These are phyloP conservation scores for Aspergillus caelatus DNA, from an alignment of 2,329 filamentous ascomycete genomes.

Conservation along the genomic window DNA sequence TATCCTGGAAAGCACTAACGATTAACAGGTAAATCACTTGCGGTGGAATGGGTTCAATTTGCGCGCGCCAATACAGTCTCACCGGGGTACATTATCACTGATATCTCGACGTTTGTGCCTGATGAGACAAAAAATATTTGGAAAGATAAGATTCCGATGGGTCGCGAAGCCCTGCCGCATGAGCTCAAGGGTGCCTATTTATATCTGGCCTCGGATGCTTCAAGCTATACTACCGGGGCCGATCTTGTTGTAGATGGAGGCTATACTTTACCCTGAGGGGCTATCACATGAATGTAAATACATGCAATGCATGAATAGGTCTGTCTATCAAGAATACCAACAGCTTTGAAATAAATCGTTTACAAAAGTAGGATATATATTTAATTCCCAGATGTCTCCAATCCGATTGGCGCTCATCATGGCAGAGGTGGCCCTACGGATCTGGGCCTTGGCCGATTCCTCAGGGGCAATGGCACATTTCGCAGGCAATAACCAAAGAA, in stretches of 20 bases:
- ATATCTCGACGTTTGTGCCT: conserved; percentile 33
- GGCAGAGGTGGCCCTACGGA: too few relatives aligned
- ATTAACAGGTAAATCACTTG: conserved; percentile 49
- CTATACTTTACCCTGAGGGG: conserved; percentile 42
- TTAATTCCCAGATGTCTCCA: too few relatives aligned
- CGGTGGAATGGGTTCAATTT: conserved; percentile 57
- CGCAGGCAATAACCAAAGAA: too few relatives aligned
- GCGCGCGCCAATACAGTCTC: conserved; percentile 56
- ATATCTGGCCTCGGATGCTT: conserved; percentile 74
- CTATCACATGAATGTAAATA: too few relatives aligned
- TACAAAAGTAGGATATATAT: too few relatives aligned
- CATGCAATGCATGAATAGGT: too few relatives aligned
- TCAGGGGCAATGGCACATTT: too few relatives aligned
- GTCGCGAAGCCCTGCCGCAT: conserved; percentile 61
- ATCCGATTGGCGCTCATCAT: too few relatives aligned
- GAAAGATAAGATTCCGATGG: conserved; percentile 8
- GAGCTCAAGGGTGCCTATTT: conserved; percentile 79
- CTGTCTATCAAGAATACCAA: too few relatives aligned
- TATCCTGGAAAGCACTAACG: neutral
- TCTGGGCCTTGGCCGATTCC: too few relatives aligned
- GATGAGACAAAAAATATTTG: conserved; percentile 7
- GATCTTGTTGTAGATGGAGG: conserved; percentile 74
- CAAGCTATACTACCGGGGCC: conserved; percentile 73
- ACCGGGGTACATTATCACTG: conserved; percentile 54
- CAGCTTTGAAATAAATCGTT: too few relatives aligned